phyloP scores from a whole-genome alignment of 2,329 filamentous ascomycete genomes.

The Emergomyces africanus region DNA sequence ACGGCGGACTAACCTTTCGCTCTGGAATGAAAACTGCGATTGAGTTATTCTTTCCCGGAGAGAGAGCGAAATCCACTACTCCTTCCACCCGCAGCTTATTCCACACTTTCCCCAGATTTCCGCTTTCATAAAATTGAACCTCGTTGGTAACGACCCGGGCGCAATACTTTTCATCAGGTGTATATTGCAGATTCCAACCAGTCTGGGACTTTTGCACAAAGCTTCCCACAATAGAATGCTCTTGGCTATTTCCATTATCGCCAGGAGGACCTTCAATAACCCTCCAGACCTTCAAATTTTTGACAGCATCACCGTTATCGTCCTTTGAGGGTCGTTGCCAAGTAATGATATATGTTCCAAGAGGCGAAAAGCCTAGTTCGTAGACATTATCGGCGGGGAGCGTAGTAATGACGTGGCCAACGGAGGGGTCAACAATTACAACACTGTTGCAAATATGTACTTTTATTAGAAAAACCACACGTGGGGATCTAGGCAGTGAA shows the following conservation, averaged over 20 bases:
- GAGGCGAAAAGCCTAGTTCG: constrained; percentile 87
- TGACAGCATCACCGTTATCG: constrained; percentile 80
- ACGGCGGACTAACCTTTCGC: constrained; percentile 56
- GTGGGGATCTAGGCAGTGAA: neutral
- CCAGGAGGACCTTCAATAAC: constrained; percentile 55
- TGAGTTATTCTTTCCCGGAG: constrained; percentile 78
- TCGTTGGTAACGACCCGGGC: constrained; percentile 92
- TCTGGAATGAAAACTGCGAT: constrained; percentile 93
- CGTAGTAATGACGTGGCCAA: constrained; percentile 59
- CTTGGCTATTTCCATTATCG: constrained; percentile 40
- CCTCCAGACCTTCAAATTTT: constrained; percentile 96
- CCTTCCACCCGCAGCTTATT: constrained; percentile 92
- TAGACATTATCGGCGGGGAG: constrained; percentile 75
- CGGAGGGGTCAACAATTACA: constrained; percentile 67
- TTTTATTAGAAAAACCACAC: neutral
- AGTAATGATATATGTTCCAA: constrained; percentile 85
- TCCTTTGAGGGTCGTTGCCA: constrained; percentile 94
- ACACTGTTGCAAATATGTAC: constrained; percentile 42
- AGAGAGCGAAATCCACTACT: constrained; percentile 75
- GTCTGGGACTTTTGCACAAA: constrained; percentile 95
- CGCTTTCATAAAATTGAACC: constrained; percentile 90
- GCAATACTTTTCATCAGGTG: constrained; percentile 82
- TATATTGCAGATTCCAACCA: constrained; percentile 97
- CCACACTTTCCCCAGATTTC: constrained; percentile 76
- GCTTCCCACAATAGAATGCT: constrained; percentile 60